phyloP scores from a whole-genome alignment of 495 filamentous ascomycete species.

The Jackrogersella multiformis region DNA sequence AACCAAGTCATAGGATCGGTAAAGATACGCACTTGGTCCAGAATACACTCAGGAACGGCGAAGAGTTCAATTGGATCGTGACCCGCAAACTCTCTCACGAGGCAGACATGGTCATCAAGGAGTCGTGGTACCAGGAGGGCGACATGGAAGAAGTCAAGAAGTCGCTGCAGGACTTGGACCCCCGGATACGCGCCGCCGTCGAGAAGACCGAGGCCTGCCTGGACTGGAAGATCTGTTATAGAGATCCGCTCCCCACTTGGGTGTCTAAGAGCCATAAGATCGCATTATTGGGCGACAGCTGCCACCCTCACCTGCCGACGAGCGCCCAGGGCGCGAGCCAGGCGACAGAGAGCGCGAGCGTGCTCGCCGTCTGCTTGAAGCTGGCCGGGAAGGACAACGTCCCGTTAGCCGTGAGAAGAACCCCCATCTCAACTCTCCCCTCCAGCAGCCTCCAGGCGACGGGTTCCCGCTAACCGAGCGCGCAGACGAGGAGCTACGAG shows the following conservation, averaged over 20 bases:
- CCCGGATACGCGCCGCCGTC: slow-evolving; percentile 55
- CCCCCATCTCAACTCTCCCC: too few species aligned
- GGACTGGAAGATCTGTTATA: slow-evolving; percentile 63
- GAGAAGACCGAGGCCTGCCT: slow-evolving; percentile 58
- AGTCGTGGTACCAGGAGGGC: slow-evolving; percentile 61
- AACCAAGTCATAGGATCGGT: slow-evolving; percentile 50
- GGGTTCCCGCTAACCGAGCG: slow-evolving; percentile 7
- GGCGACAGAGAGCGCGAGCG: slow-evolving; percentile 59
- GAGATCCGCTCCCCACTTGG: slow-evolving; percentile 60
- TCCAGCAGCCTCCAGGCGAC: too few species aligned
- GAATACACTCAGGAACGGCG: slow-evolving; percentile 58
- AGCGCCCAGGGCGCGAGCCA: slow-evolving; percentile 61
- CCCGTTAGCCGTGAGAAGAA: slow-evolving; percentile 50
- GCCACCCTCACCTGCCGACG: slow-evolving; percentile 60
- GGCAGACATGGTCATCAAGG: slow-evolving; percentile 57
- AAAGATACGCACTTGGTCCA: slow-evolving; percentile 60
- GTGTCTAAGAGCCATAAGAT: slow-evolving; percentile 56
- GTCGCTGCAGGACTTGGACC: slow-evolving; percentile 50
- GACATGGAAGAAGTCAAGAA: slow-evolving; percentile 58
- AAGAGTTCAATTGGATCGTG: slow-evolving; percentile 63
- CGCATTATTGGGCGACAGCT: slow-evolving; percentile 58
- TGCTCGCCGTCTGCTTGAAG: slow-evolving; percentile 56
- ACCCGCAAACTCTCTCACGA: slow-evolving; percentile 55
- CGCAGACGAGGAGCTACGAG: slow-evolving; percentile 59
- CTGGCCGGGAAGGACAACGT: slow-evolving; percentile 56